Conservation (phyloP, 768 basidiomycete species). For the Mycena albidolilacea region DNA sequence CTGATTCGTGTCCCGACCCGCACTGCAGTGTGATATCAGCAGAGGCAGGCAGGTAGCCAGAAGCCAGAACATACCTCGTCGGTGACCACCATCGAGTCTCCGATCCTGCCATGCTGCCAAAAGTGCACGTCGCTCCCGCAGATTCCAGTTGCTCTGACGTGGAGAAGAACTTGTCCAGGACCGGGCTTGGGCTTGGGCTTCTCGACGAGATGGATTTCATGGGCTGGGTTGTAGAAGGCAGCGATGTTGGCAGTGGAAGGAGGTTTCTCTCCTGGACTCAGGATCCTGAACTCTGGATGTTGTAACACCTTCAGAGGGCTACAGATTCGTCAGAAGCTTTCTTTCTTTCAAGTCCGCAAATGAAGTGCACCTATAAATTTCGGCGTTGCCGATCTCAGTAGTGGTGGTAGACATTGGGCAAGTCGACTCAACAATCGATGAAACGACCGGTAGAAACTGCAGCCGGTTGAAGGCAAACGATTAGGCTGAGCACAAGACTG, state of each 20-base stretch:
- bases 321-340: neutral
- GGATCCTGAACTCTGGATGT: constrained; percentile 68
- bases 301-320: constrained; percentile 70
- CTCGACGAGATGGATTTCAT: constrained; percentile 78
- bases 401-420: constrained; percentile 47
- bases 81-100: constrained; percentile 79
- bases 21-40: constrained; percentile 55
- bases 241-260: constrained; percentile 68
- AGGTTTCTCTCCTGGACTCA: constrained; percentile 65
- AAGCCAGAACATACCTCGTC: constrained; percentile 63
- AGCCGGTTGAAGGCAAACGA: neutral
- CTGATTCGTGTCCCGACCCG: constrained; percentile 80
- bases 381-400: constrained; percentile 53
- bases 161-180: constrained; percentile 75
- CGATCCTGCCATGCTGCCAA: constrained; percentile 79
- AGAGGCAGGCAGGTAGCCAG: neutral
- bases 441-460: neutral
- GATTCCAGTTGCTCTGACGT: constrained; percentile 78
- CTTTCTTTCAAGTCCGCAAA: neutral
- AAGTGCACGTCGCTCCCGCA: constrained; percentile 85
- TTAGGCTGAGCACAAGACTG: constrained; percentile 16
- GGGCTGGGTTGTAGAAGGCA: constrained; percentile 74
- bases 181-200: constrained; percentile 74
- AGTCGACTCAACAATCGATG: constrained; percentile 22
- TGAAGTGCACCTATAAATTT: constrained; percentile 52